Evolutionary conservation across 441 rosid genomes (phyloP), one percentile per base, ranked within the genome.

Genomic region (Cnidoscolus chayamansa): DNA sequence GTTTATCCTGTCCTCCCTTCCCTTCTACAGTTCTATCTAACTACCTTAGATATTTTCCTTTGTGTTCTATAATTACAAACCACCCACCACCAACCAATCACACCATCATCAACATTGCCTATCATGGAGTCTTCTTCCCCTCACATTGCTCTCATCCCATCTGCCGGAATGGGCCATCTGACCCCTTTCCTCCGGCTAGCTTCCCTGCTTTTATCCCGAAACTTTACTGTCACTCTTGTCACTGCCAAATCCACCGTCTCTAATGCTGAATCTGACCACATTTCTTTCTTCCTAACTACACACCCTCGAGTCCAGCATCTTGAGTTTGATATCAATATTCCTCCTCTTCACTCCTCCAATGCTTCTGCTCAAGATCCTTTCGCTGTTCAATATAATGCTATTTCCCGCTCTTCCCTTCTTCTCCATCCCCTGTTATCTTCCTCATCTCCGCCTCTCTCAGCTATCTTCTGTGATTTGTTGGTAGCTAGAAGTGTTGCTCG

Each of bases 201-300:
- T 5, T 16, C 64, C 3, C 64, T 60, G 40, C n/a, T 60, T 31
- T 13, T 60, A n/a, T 32, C 64, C 5, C 15, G 43, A 60, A 60
- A 60, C 43, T 60, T 43, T 13, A 60, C 0, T 60, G 17, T 60
- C n/a, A 60, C 64, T 60, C 64, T 60, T 60, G 13, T 60, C 10
- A 60, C 64, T 60, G 17, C 64, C n/a, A 60, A 60, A 60, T 60
- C 64, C n/a, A 60, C 45, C 11, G 40, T 60, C 8, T 60, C 64
- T 32, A 60, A 31, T 10, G 64, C 64, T 12, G 64, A 60, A 60
- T 60, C 45, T 32, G 17, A 32, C 6, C 45, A 60, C 31, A 60
- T 60, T 6, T 60, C 64, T 60, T 60, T 32, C 43, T 60, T 60
- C 13, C 15, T 60, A 60, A 7, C 40, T 5, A 31, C 40, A 5